phyloP scores from a whole-genome alignment of 139 green algal genomes.

The Tetraselmis chui region DNA sequence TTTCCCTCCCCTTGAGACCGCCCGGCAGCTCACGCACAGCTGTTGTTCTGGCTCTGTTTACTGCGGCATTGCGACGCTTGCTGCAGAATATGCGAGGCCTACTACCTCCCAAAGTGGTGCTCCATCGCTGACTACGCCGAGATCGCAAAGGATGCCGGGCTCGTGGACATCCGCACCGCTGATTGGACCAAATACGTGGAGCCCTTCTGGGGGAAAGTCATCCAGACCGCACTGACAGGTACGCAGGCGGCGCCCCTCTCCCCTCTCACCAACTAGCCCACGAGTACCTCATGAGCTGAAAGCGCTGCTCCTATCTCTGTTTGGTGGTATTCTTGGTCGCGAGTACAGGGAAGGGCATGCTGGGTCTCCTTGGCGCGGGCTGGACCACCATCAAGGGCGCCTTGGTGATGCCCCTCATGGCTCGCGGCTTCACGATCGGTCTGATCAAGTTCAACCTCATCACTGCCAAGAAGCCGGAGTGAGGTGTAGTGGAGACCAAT shows the following conservation, averaged over 20 bases:
- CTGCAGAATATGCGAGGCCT: conserved; percentile 83
- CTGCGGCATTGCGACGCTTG: too few species aligned
- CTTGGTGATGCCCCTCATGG: conserved; percentile 94
- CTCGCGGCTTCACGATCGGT: conserved; percentile 73
- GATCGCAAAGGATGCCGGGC: conserved; percentile 51
- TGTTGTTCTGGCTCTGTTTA: too few species aligned
- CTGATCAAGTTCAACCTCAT: conserved; percentile 96
- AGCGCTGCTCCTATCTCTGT: not conserved
- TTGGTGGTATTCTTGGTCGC: not conserved
- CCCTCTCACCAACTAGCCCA: too few species aligned
- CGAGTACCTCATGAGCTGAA: too few species aligned
- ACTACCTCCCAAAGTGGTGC: conserved; percentile 97
- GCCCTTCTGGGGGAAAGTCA: conserved; percentile 93
- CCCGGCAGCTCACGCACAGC: not conserved
- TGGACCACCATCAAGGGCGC: conserved; percentile 87
- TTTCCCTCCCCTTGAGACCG: not conserved
- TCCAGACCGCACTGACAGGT: conserved; percentile 65
- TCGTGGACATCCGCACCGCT: conserved; percentile 23
- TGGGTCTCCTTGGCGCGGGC: conserved; percentile 73
- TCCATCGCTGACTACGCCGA: conserved; percentile 78
- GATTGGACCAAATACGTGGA: conserved; percentile 45
- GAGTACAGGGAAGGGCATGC: conserved; percentile 45
- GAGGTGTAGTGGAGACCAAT: too few species aligned
- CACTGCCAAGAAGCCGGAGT: conserved; percentile 67
- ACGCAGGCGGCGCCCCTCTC: too few species aligned